Percentiles rank a stretch among this genome's conserved stretches.
phyloP scores from a whole-genome alignment of 2,329 filamentous ascomycete species.

The Metarhizium guizhouense region DNA sequence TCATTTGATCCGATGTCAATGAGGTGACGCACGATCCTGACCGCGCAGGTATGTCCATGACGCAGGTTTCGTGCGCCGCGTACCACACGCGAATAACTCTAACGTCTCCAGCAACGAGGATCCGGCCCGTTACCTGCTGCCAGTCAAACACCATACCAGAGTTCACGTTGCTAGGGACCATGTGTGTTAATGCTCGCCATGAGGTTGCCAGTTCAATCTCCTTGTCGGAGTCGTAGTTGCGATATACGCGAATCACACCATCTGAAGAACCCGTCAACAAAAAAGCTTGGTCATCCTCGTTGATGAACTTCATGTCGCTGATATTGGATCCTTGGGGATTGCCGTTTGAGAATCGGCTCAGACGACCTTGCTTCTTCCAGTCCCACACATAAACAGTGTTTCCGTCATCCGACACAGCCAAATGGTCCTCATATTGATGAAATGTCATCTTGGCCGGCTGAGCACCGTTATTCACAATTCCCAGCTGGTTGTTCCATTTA shows the following conservation, averaged over 20 bases:
- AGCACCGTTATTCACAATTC: constrained; percentile 79
- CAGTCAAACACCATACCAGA: constrained; percentile 96
- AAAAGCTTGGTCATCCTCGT: constrained; percentile 93
- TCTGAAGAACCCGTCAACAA: constrained; percentile 93
- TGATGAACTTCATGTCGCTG: constrained; percentile 93
- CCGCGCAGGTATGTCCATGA: constrained; percentile 86
- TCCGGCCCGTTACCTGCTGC: constrained; percentile 94
- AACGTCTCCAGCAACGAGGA: constrained; percentile 93
- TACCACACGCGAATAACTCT: constrained; percentile 96
- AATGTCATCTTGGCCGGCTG: constrained; percentile 92
- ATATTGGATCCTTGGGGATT: constrained; percentile 88
- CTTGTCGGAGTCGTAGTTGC: constrained; percentile 74
- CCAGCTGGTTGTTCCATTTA: constrained; percentile 76
- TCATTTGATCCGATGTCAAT: constrained; percentile 94
- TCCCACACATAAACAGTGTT: constrained; percentile 93
- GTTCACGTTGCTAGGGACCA: constrained; percentile 89
- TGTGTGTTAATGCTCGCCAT: constrained; percentile 86
- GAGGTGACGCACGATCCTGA: constrained; percentile 95
- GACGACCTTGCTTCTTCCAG: constrained; percentile 67
- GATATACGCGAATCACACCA: constrained; percentile 86
- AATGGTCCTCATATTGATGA: constrained; percentile 94
- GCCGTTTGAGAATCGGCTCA: constrained; percentile 86
- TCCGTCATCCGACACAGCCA: constrained; percentile 86
- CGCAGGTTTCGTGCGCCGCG: constrained; percentile 84
- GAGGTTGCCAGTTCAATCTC: constrained; percentile 79